Percentiles rank a stretch among this genome's conserved stretches.
Evolutionary conservation across 108 stramenopile genomes (phyloP).

Genomic region (Cyclostephanos invisitatus): DNA sequence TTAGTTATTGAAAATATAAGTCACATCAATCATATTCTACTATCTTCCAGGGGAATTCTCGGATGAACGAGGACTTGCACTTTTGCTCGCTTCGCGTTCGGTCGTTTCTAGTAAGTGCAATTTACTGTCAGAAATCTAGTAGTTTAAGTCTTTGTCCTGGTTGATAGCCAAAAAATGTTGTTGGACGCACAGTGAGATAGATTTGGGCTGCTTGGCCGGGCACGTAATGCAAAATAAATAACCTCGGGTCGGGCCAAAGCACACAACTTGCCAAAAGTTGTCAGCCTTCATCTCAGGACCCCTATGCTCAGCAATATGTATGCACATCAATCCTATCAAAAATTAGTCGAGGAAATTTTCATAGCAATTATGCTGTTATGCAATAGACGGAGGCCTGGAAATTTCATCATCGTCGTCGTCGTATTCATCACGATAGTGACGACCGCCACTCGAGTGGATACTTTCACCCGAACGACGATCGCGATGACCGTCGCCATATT

Average conservation of each 20-base stretch:
- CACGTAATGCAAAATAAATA: no score
- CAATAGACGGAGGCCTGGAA: slow-evolving; percentile 33
- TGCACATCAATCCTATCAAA: no score
- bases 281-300: no score
- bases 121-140: not conserved
- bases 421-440: slow-evolving; percentile 20
- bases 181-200: no score
- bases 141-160: not conserved
- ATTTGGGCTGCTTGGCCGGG: no score
- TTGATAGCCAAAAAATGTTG: not conserved
- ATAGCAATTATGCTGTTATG: not conserved
- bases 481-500: slow-evolving; percentile 10
- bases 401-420: slow-evolving; percentile 26
- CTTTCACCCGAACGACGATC: slow-evolving; percentile 3
- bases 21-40: not conserved
- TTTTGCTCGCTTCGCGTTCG: not conserved
- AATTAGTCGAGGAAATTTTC: no score
- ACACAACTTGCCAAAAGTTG: no score
- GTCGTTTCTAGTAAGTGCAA: not conserved
- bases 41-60: not conserved
- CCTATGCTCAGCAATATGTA: no score
- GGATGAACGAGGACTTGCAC: not conserved
- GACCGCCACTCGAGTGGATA: not conserved
- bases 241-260: no score
- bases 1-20: not conserved